These are phyloP conservation scores for Elaeis oleifera DNA, from an alignment of 202 grass and related monocot genomes.

Conservation along the genomic window DNA sequence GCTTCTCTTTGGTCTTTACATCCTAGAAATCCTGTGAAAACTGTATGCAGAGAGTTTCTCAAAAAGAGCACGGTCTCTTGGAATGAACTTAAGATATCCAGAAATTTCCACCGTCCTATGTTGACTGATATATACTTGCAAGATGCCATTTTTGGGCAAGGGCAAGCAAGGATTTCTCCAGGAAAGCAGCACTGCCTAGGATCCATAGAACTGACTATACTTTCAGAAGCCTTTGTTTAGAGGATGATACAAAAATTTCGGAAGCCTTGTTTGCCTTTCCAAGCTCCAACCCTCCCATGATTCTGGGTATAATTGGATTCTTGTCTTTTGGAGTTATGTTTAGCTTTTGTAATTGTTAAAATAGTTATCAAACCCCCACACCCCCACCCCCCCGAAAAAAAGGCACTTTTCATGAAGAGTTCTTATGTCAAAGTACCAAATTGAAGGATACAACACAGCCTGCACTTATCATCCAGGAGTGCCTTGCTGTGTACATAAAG, in stretches of 20 bases:
- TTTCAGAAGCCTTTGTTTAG: conserved; percentile 32
- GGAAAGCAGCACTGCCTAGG: conserved; percentile 19
- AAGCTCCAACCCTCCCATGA: conserved; percentile 55
- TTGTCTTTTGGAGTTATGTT: background rate
- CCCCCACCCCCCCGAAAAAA: conserved; percentile 39
- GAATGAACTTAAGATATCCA: conserved; percentile 70
- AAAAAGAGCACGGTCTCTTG: conserved; percentile 40
- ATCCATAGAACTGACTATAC: conserved; percentile 70
- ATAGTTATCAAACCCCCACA: too few relatives aligned
- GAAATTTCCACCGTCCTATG: conserved; percentile 58
- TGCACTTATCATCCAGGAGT: conserved; percentile 79
- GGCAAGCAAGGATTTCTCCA: conserved; percentile 12
- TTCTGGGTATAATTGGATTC: conserved; percentile 32
- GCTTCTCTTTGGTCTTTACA: conserved; percentile 17
- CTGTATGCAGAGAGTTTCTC: conserved; percentile 45
- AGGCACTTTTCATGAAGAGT: conserved; percentile 59
- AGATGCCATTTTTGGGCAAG: conserved; percentile 48
- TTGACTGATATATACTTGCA: conserved; percentile 60
- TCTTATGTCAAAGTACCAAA: conserved; percentile 14
- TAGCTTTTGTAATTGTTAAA: conserved; percentile 5
- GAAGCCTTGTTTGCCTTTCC: conserved; percentile 61
- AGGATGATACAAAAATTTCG: conserved; percentile 53
- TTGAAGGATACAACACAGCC: conserved; percentile 65
- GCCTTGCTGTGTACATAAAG: conserved; percentile 34
- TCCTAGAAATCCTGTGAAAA: conserved; percentile 57